Evolutionary conservation across 1,139 yeast genomes (phyloP), one percentile per base, ranked within the genome.

Genomic region (Kodamaea arcana): DNA sequence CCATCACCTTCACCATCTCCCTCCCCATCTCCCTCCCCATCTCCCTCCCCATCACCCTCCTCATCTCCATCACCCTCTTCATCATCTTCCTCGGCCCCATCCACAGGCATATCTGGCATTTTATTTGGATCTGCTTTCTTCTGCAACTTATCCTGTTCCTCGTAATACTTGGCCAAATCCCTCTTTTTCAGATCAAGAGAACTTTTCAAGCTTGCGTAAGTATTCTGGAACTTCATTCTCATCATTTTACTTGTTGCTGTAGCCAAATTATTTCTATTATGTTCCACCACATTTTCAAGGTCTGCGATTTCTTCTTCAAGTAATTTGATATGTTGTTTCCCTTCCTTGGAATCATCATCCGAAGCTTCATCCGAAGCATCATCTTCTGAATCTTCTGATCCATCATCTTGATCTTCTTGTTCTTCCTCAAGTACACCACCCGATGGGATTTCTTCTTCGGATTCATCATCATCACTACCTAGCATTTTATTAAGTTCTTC

Each of bases 171-270:
- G 30, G 60, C 58, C 48, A 90, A 69, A 51, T 84, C 92, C 40
- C 83, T 70, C 62, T 77, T 78, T 67, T 92, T 92, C 51, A 78
- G 72, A 39, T 88, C 96, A 41, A 90, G 70, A 45, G 94, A 96
- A 33, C 82, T 80, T 57, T 80, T 83, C 49, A 94, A 72, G 39
- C 90, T 82, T 40, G 74, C 75, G 40, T 87, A 83, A 36, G 86
- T 87, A 46, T 84, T 94, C 50, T 83, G 75, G 55, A 88, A 84
- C 62, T 97, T 82, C 61, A 83, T 85, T 55, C 83, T 80, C 78
- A 92, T 73, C 65, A 92, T 83, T 49, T 90, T 90, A 55, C 88
- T 88, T 13, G 90, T 78, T 2, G 94, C 90, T 39, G 82, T 81
- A 13, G 73, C 77, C 32, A 87, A 75, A 47, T 86, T 92, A 35